phyloP scores from a whole-genome alignment of 352 stramenopile species.

The Globisporangium uncinulatum region DNA sequence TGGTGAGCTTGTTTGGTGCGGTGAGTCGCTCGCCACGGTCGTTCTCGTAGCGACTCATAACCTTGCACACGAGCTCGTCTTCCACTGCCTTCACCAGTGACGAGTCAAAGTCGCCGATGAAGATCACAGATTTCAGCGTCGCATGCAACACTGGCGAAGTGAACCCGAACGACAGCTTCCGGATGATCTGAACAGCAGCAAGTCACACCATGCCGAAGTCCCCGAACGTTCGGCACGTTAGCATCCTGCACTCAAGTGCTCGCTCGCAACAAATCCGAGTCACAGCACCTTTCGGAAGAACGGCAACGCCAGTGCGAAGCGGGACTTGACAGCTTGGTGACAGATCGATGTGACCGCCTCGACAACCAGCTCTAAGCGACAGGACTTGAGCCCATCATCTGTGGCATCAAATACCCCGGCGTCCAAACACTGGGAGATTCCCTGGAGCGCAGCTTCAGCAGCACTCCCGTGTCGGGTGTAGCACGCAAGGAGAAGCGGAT shows the following conservation, averaged over 20 bases:
- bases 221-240: background rate
- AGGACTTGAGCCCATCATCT: slow-evolving; percentile 22
- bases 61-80: slow-evolving; percentile 64
- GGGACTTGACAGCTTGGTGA: slow-evolving; percentile 70
- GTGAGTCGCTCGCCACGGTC: slow-evolving; percentile 21
- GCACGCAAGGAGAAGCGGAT: slow-evolving; percentile 66
- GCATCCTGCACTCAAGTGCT: no score
- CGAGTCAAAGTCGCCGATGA: slow-evolving; percentile 72
- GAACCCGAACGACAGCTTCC: slow-evolving; percentile 34
- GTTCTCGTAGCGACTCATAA: slow-evolving; percentile 66
- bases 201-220: background rate
- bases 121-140: slow-evolving; percentile 62
- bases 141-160: slow-evolving; percentile 50
- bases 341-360: slow-evolving; percentile 65
- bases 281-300: slow-evolving; percentile 63
- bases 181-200: slow-evolving; percentile 34
- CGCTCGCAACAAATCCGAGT: background rate
- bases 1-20: slow-evolving; percentile 7
- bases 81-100: slow-evolving; percentile 56
- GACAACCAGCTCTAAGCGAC: slow-evolving; percentile 45
- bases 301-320: slow-evolving; percentile 48
- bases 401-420: slow-evolving; percentile 43
- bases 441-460: slow-evolving; percentile 40
- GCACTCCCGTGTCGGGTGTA: slow-evolving; percentile 66
- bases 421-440: slow-evolving; percentile 57